These are phyloP conservation scores for Malassezia arunalokei DNA, from an alignment of 1,284 basidiomycete genomes.

Conservation along the genomic window DNA sequence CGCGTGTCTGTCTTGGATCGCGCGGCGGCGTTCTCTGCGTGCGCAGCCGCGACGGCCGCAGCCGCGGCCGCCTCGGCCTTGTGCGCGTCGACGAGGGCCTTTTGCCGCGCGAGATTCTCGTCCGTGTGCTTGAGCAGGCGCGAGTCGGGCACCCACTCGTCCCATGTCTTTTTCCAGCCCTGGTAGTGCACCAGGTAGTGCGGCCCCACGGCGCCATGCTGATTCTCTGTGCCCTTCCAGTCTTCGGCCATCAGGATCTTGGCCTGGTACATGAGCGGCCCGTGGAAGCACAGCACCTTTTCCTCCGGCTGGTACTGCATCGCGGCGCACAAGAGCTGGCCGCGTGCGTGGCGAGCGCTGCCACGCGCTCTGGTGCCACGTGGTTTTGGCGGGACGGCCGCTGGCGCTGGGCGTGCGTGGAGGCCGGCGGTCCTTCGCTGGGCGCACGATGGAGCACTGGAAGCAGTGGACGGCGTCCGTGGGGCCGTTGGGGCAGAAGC, in stretches of 20 bases:
- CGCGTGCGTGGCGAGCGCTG: no score
- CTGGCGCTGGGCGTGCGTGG: no score
- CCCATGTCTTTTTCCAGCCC: constrained; percentile 99
- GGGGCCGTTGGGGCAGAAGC: constrained; percentile 49
- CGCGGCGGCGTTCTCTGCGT: not conserved
- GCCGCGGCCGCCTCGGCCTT: constrained; percentile 37
- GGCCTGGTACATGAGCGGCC: constrained; percentile 84
- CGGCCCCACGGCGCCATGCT: constrained; percentile 57
- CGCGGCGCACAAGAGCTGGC: no score
- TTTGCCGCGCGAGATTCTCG: constrained; percentile 65
- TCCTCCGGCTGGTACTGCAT: constrained; percentile 55
- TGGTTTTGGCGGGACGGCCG: not conserved
- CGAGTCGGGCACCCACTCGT: constrained; percentile 82
- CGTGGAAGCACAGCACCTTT: constrained; percentile 82
- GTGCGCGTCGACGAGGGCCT: constrained; percentile 45
- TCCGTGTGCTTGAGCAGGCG: constrained; percentile 81
- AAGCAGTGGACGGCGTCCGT: constrained; percentile 43
- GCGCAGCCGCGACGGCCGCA: constrained; percentile 18
- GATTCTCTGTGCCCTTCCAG: constrained; percentile 61
- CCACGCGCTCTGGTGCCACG: no score
- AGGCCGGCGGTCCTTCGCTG: not conserved
- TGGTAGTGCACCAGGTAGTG: constrained; percentile 97
- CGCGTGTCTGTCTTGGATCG: not conserved
- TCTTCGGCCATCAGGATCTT: constrained; percentile 74
- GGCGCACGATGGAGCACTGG: constrained; percentile 60